Evolutionary conservation across 345 rosid species (phyloP), one percentile per base, ranked within the genome.

Genomic region (Psidium friedrichsthalianum): DNA sequence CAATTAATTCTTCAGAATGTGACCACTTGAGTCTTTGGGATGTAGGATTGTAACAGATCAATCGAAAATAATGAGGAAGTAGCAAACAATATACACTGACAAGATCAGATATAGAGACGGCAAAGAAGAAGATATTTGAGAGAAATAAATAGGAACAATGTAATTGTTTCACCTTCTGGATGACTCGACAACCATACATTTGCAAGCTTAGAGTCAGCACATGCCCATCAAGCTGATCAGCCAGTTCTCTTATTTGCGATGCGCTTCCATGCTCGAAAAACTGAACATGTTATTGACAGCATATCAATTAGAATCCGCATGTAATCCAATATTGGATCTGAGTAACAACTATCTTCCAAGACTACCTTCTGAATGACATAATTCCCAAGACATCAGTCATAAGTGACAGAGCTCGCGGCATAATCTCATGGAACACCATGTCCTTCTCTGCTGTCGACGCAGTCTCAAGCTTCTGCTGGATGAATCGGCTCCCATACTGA

Each of bases 131-230:
- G 69, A 56, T 22, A 57, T 56, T 58, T 5, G 51, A 29, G 21
- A 40, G 52, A 56, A 54, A 49, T 42, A 22, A 86, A 83, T 27
- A 24, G 82, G 78, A 40, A 42, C 29, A 54, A 85, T 42, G 11
- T 47, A 22, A 59, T 56, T 57, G 80, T 82, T 82, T 76, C 87
- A 96, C 99, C 98, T 95, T 96, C 87, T 96, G 99, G 88, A 96
- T 95, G 74, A 96, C 99, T 87, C 99, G 98, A 74, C 99, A 96
- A 54, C 99, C 99, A 90, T 96, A 96, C 99, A 96, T 96, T 87
- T 96, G 99, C 87, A 96, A 93, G 90, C 99, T 95, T 83, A 96
- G 97, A 27, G 95, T 89, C 88, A 96, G 91, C 61, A 96, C 98
- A 89, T 94, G 95, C 84, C 95, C 92, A 86, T 91, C 90, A 53